These are phyloP conservation scores for Septoria petroselini DNA, from an alignment of 2,329 filamentous ascomycete genomes.

Conservation along the genomic window DNA sequence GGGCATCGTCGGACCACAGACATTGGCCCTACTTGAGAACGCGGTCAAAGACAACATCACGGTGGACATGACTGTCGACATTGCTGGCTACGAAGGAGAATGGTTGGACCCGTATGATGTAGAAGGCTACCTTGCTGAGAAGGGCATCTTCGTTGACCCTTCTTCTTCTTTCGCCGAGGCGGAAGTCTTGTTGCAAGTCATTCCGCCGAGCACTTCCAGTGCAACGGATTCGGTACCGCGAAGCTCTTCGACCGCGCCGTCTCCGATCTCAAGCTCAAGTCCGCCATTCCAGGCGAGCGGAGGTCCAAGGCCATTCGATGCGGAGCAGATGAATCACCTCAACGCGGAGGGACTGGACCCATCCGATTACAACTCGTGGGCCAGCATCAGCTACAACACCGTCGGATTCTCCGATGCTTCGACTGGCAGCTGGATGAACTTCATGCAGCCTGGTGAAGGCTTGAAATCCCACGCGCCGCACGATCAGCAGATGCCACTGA, in stretches of 20 bases:
- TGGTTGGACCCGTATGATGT: conserved; percentile 77
- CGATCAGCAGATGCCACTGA: background rate
- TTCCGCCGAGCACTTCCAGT: conserved; percentile 1
- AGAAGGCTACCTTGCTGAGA: conserved; percentile 66
- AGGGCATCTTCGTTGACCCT: conserved; percentile 61
- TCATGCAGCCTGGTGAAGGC: conserved; percentile 24
- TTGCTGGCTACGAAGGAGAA: conserved; percentile 66
- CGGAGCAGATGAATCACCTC: conserved; percentile 17
- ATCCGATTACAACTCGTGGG: conserved; percentile 12
- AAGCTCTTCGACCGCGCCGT: background rate
- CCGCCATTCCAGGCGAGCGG: background rate
- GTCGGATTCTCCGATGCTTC: conserved; percentile 28
- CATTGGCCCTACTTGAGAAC: conserved; percentile 29
- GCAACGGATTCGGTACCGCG: background rate
- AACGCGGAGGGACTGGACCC: conserved; percentile 3
- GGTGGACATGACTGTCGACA: conserved; percentile 45
- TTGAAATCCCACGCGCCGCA: conserved; percentile 8
- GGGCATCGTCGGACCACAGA: conserved; percentile 33
- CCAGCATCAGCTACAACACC: conserved; percentile 16
- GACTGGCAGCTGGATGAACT: conserved; percentile 33
- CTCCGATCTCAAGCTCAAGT: background rate
- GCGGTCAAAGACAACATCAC: conserved; percentile 29
- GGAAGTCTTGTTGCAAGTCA: conserved; percentile 37
- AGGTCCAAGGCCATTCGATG: conserved; percentile 6
- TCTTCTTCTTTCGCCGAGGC: conserved; percentile 59